Evolutionary conservation across 1,284 basidiomycete species (phyloP), one percentile per base, ranked within the genome.

Genomic region (Fomitopsis betulina): DNA sequence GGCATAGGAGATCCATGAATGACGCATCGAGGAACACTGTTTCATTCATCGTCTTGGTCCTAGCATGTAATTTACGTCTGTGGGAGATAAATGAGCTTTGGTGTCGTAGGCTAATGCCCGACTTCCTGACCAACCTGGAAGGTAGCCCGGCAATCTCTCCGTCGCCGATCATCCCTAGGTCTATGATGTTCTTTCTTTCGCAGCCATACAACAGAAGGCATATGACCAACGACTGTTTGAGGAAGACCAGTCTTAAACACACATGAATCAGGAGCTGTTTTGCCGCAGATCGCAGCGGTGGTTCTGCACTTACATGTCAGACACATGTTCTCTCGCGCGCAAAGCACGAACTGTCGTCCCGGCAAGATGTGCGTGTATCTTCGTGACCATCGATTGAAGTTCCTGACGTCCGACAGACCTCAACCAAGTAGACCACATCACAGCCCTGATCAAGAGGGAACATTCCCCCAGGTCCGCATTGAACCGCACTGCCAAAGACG

Each of bases 201-300:
- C 84, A 89, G 5, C 87, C 87, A 64, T 84, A 87, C 21, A 87
- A 66, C 2, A 88, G 69, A 35, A 89, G 73, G 67, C 83, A 87
- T 10, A 79, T 73, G 13, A 79, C 79, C 38, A 89, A 66, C 3
- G 83, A 84, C 21, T 78, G 75, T 9, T 84, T 79, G 43, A 89
- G 76, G 61, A 88, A 83, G 13, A 64, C 51, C 65, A 61, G 75
- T 23, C 72, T 66, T 56, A 51, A 45, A 21, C 40, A 37, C 69
- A 15, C 19, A 37, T 10, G 25, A 15, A n/a, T 40, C 37, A 33
- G 37, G 32, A 37, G 45, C 6, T 5, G 54, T 30, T 30, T 30
- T n/a, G 10, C 25, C 9, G 12, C 12, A 47, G 15, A n/a, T 17
- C 25, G 12, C 2, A 25, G 17, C 8, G 25, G 23, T 13, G 45